Conservation (phyloP, 768 basidiomycete species). For the Collybiopsis confluens region DNA sequence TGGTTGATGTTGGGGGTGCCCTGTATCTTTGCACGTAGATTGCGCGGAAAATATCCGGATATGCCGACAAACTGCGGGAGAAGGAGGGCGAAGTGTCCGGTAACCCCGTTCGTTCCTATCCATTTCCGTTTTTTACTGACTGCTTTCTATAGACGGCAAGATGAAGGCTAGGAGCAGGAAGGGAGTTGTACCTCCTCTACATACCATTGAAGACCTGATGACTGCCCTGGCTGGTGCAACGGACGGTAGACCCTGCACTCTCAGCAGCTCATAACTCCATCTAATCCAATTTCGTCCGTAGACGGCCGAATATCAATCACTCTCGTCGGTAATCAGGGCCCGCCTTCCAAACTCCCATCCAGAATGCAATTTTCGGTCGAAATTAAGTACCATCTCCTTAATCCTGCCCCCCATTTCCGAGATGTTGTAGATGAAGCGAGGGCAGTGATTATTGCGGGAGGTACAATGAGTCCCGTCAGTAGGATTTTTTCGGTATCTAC, state of each 20-base stretch:
- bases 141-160: neutral
- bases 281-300: conserved; percentile 20
- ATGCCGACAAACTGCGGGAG: conserved; percentile 52
- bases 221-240: conserved; percentile 71
- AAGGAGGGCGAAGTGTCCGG: conserved; percentile 20
- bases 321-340: conserved; percentile 13
- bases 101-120: neutral
- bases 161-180: conserved; percentile 24
- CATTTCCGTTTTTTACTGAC: neutral
- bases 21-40: conserved; percentile 43
- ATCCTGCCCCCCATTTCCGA: conserved; percentile 82
- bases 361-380: conserved; percentile 39
- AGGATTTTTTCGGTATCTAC: neutral
- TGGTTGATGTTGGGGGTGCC: neutral
- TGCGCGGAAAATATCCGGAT: conserved; percentile 81
- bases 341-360: conserved; percentile 24
- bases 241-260: conserved; percentile 45
- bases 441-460: conserved; percentile 88
- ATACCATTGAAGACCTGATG: conserved; percentile 76
- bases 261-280: neutral
- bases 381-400: conserved; percentile 88
- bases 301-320: conserved; percentile 76
- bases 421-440: conserved; percentile 81
- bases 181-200: conserved; percentile 68
- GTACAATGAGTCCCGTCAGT: conserved; percentile 95